Evolutionary conservation across 192 early-diverging fungal genomes (phyloP).

Genomic region (Coemansia sp.): DNA sequence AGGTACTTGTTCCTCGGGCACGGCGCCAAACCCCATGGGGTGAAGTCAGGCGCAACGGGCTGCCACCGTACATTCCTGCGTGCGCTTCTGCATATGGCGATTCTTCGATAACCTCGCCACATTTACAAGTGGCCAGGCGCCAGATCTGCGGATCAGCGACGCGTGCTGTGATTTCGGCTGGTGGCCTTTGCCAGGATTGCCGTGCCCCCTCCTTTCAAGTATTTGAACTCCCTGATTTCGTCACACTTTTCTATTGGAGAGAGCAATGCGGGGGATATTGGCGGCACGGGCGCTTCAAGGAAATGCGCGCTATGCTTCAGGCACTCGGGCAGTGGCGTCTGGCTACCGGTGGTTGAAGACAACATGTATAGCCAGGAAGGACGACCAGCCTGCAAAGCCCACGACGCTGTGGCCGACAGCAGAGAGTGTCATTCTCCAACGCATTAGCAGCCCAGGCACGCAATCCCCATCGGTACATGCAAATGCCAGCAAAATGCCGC

Average conservation of each 20-base stretch:
- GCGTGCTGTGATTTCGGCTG: too few species aligned
- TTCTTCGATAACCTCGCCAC: too few species aligned
- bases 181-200: too few species aligned
- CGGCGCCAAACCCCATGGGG: too few species aligned
- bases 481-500: not conserved
- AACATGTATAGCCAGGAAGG: not conserved
- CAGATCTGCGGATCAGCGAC: too few species aligned
- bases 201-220: too few species aligned
- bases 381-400: slow-evolving; percentile 1
- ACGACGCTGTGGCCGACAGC: slow-evolving; percentile 30
- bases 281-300: not conserved
- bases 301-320: not conserved
- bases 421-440: slow-evolving; percentile 43
- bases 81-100: too few species aligned
- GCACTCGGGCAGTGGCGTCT: not conserved
- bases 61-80: too few species aligned
- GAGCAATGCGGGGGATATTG: not conserved
- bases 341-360: not conserved
- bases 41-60: too few species aligned
- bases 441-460: slow-evolving; percentile 24
- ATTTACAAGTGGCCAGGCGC: too few species aligned
- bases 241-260: not conserved
- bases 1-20: too few species aligned
- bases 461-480: slow-evolving; percentile 7
- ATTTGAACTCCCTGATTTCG: not conserved